Conservation (phyloP, 108 stramenopile genomes). For the Nannochloropsis oceanica region DNA sequence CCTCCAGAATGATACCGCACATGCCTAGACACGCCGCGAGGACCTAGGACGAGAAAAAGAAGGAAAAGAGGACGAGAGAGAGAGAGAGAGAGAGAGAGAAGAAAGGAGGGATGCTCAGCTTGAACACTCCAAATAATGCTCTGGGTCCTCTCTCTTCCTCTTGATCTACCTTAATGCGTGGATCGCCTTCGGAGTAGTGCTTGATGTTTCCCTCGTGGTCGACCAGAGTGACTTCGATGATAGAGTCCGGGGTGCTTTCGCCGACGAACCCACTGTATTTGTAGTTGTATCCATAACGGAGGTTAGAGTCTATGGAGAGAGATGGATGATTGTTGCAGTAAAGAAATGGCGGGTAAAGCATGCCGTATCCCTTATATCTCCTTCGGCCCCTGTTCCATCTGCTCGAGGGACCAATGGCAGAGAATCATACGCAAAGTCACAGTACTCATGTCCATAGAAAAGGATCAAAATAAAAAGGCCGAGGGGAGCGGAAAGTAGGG, state of each 20-base stretch:
- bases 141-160: not conserved
- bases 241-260: not conserved
- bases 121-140: not conserved
- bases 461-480: not conserved
- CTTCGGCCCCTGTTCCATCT: too few relatives aligned
- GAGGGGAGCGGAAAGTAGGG: not conserved
- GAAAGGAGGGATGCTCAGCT: not conserved
- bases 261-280: not conserved
- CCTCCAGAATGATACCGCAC: not conserved
- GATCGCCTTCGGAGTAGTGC: not conserved
- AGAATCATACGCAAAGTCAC: not conserved
- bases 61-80: not conserved
- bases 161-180: not conserved
- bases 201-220: not conserved
- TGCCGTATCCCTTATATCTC: too few relatives aligned
- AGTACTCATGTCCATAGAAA: not conserved
- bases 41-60: not conserved
- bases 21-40: not conserved
- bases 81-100: too few relatives aligned
- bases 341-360: too few relatives aligned
- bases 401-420: not conserved
- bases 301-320: too few relatives aligned
- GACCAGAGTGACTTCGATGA: not conserved
- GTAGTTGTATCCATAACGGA: too few relatives aligned
- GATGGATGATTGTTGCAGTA: too few relatives aligned